Conservation (phyloP, 2,329 filamentous ascomycete genomes). For the Metarhizium robertsii region DNA sequence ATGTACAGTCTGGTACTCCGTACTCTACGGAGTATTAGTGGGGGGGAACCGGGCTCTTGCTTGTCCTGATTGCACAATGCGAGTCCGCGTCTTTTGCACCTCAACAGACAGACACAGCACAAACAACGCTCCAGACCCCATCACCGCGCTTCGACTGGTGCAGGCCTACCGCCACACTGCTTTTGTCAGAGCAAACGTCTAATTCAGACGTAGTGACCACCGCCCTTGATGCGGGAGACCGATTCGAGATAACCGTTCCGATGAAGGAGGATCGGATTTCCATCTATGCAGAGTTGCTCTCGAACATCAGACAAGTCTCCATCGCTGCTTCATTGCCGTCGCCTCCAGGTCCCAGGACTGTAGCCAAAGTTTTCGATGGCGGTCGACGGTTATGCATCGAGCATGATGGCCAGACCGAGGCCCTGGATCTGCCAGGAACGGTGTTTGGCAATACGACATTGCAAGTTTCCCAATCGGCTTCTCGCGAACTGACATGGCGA, state of each 20-base stretch:
- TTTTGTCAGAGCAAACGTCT: neutral
- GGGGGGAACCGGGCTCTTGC: neutral
- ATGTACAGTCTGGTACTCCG: neutral
- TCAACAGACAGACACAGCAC: neutral
- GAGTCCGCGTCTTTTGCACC: too few species aligned
- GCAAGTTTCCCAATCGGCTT: constrained; percentile 24
- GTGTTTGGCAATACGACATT: constrained; percentile 26
- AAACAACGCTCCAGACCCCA: neutral
- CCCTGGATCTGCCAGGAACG: constrained; percentile 33
- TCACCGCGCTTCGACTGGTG: neutral
- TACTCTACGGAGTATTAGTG: neutral
- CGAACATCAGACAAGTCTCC: constrained; percentile 56
- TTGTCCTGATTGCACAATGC: too few species aligned
- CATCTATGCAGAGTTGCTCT: constrained; percentile 56
- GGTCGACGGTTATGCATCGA: constrained; percentile 36
- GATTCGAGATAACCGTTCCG: neutral
- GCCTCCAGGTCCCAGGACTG: constrained; percentile 31
- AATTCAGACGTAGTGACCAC: neutral
- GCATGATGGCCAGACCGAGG: constrained; percentile 30
- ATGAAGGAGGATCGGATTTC: constrained; percentile 12
- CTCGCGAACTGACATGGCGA: constrained; percentile 40
- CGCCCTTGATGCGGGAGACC: neutral
- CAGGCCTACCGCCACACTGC: neutral
- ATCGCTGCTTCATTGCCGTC: constrained; percentile 43
- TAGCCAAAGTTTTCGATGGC: constrained; percentile 32